Conservation (phyloP, 2,329 filamentous ascomycete species). For the Diaporthe aspalathi region DNA sequence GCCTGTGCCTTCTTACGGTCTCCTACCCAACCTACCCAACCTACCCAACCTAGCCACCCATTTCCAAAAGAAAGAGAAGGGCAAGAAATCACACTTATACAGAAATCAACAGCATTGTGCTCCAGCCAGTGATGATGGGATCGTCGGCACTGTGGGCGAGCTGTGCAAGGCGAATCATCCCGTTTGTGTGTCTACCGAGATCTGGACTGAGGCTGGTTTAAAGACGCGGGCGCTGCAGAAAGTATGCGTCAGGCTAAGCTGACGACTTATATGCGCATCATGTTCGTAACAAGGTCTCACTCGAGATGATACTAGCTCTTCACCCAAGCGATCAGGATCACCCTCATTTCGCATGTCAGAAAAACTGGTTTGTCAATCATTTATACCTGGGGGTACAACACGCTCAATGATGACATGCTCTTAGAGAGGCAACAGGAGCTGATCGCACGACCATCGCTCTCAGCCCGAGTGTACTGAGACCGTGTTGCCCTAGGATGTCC, state of each 20-base stretch:
- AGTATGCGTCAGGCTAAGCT: not conserved
- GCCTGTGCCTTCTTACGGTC: too few relatives aligned
- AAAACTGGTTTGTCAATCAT: not conserved
- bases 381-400: not conserved
- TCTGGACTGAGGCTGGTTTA: too few relatives aligned
- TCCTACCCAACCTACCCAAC: too few relatives aligned
- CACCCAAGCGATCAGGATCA: constrained; percentile 14
- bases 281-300: not conserved
- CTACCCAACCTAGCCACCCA: too few relatives aligned
- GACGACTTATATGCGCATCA: not conserved
- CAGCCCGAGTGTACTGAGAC: constrained; percentile 2
- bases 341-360: constrained; percentile 6
- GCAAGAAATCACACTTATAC: too few relatives aligned
- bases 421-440: not conserved
- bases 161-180: too few relatives aligned
- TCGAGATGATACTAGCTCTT: not conserved
- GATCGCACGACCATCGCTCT: not conserved
- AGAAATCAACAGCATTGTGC: too few relatives aligned
- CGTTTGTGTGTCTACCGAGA: too few relatives aligned
- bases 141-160: too few relatives aligned
- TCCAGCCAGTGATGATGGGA: too few relatives aligned
- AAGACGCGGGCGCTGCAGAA: not conserved
- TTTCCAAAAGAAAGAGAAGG: too few relatives aligned
- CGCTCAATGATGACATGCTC: not conserved
- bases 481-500: not conserved